Evolutionary conservation across 2,329 filamentous ascomycete genomes (phyloP), one percentile per base, ranked within the genome.

Genomic region (Ascochyta fabae): DNA sequence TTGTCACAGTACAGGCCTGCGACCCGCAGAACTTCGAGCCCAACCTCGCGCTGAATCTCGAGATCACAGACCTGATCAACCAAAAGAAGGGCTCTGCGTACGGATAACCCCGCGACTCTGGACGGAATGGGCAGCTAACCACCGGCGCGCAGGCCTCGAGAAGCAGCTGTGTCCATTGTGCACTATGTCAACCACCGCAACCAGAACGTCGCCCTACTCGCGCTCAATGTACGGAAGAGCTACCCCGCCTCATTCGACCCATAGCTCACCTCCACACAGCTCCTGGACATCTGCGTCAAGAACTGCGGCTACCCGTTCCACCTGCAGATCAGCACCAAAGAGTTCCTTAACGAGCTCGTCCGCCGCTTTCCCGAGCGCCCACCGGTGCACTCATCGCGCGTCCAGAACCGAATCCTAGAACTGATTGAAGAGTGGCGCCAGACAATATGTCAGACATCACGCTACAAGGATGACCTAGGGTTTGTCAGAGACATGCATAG

Each of bases 291-390:
- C 61, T 98, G 95, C 78, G 95, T 98, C 78, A 99, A 99, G 83
- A 99, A 99, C 80, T 99, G 95, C 83, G 95, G 95, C 68, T 99
- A 99, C 75, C 93, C 95, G 1, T 99, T 99, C 78, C 95, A 99
- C 73, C 87, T 99, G 55, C 95, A 99, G 78, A 97, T 99, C 74
- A 93, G 91, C 77, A 98, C 95, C 65, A 99, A 99, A 77, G 95
- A 99, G 72, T 99, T 99, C 69, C 87, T 99, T 68, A 99, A 99
- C 79, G 95, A 99, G 80, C 87, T 99, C 57, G 95, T 99, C 59
- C 88, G 95, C 65, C 86, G 95, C 64, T 99, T 99, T 71, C 95
- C 95, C 43, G 95, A 99, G 79, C 86, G 94, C 23, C 95, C 95
- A 41, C 92, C 94, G 1, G 84, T 95, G 58, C 90, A 95, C 58